Base-by-base conservation (phyloP, 176 grass and related monocot species). In the Cenchrus purpureus region DNA sequence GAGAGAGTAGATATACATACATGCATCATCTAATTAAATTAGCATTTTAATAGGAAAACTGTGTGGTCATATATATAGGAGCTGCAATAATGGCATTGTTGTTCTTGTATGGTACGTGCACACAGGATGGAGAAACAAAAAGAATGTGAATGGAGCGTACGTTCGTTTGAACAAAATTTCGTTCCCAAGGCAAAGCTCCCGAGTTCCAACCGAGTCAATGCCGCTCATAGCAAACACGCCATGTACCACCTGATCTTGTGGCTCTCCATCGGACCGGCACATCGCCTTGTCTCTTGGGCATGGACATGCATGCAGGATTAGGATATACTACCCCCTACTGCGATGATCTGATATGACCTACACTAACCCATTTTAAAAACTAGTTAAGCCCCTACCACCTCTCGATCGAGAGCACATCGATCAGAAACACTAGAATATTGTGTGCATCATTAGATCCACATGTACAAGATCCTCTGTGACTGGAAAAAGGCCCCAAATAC, bases 151-250 rank as follows among this genome's bases (percentile, higher is more conserved):
- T 37, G 40, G 28, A 31, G n/a, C 4, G 76, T 75, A 81, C 52
- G 62, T 19, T 45, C n/a, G 50, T 82, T 82, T 74, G 84, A 86
- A 67, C 12, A 53, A 53, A 79, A 37, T 87, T 53, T 79, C 28
- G 67, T 83, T 83, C 67, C 84, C 51, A 72, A 22, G 74, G 85
- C 79, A 83, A 83, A 75, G 62, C 61, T 79, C 76, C 75, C 84
- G 75, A 83, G 31, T 90, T 74, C 88, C 89, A 74, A 87, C 74
- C 16, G 73, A 25, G 89, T 83, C 84, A 83, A 90, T 87, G 84
- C 84, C 74, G 80, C 56, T 0, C 51, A 86, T 54, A 74, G 68
- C 80, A 72, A 79, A 79, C 88, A 90, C 44, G 88, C 29, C 73
- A 15, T 73, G 17, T 55, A 82, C 72, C 72, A 53, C 7, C 78